phyloP scores from a whole-genome alignment of 2,329 filamentous ascomycete genomes.

The Clathrospora elynae region DNA sequence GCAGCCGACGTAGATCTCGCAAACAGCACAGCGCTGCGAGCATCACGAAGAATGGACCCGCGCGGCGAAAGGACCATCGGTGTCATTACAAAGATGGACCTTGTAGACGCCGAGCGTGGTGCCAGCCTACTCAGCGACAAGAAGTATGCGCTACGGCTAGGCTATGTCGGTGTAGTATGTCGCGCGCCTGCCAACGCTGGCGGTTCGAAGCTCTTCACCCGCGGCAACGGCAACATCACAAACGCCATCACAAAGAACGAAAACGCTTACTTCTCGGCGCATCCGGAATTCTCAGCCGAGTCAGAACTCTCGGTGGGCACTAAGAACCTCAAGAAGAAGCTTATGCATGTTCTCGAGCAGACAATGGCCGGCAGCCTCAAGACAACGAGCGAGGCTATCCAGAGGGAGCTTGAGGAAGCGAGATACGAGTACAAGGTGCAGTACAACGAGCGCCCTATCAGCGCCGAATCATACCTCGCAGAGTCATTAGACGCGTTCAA shows the following conservation, averaged over 20 bases:
- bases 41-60: constrained; percentile 89
- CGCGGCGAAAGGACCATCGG: constrained; percentile 95
- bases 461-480: constrained; percentile 93
- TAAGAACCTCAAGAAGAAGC: constrained; percentile 84
- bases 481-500: constrained; percentile 97
- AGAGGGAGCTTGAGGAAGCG: constrained; percentile 92
- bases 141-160: constrained; percentile 92
- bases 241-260: constrained; percentile 87
- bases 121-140: constrained; percentile 79
- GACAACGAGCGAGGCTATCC: constrained; percentile 87
- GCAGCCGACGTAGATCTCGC: constrained; percentile 96
- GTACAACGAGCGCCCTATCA: constrained; percentile 94
- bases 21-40: constrained; percentile 89
- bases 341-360: constrained; percentile 96
- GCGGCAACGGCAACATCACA: constrained; percentile 78
- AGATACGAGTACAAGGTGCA: constrained; percentile 99
- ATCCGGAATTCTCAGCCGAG: constrained; percentile 80
- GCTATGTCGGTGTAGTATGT: constrained; percentile 94
- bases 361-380: constrained; percentile 95
- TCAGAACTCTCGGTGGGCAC: constrained; percentile 80
- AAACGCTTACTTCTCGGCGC: constrained; percentile 80
- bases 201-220: constrained; percentile 75
- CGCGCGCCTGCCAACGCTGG: constrained; percentile 69
- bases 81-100: constrained; percentile 99
- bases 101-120: constrained; percentile 83